Base-by-base conservation (phyloP, 2,329 filamentous ascomycete genomes). In the Diplodia corticola region DNA sequence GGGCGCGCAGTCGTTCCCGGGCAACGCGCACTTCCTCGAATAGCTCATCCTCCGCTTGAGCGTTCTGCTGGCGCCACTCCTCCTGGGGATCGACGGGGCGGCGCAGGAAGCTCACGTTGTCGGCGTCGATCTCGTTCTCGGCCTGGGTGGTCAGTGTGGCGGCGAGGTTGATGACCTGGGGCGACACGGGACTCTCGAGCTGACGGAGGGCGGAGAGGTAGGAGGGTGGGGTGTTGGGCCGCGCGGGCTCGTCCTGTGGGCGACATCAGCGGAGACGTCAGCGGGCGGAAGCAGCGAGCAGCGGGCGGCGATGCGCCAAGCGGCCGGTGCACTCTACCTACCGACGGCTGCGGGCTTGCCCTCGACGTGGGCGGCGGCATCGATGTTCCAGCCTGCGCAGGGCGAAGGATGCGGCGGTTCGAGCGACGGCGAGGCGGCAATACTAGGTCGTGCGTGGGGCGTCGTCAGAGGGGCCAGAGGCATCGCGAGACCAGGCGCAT, bases 81-180 rank as follows among this genome's bases (percentile, higher is more conserved):
- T 71, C 70, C 68, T 74, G 73, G 49, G 76, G 74, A 57, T 80
- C 77, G 57, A 77, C 68, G 20, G 75, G 74, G 37, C 74, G 79
- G 64, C 84, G 81, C 64, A 86, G 77, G 69, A 85, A 84, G 72
- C 75, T 81, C 69, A 83, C 75, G 74, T 84, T 85, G 68, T 82
- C 83, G 72, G 82, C 75, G 59, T 79, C 75, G 65, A 76, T 79
- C 68, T 80, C 79, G 70, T 83, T 78, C 70, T 80, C 80, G 49
- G 77, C 76, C 66, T 77, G 76, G 22, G 78, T 81, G 68, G 80
- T 80, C 50, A 84, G 77, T 48, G 83, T 84, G 46, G 81, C 75
- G 60, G 84, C 81, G 67, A 85, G 78, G 70, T 84, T 81, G 65
- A 82, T 78, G 24, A 75, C 73, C 69, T 74, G 71, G 49, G 72